A percentile compares a stretch with the other conserved stretches of the same genome.
phyloP scores from a whole-genome alignment of 2,329 filamentous ascomycete species.

The Ciborinia camelliae region DNA sequence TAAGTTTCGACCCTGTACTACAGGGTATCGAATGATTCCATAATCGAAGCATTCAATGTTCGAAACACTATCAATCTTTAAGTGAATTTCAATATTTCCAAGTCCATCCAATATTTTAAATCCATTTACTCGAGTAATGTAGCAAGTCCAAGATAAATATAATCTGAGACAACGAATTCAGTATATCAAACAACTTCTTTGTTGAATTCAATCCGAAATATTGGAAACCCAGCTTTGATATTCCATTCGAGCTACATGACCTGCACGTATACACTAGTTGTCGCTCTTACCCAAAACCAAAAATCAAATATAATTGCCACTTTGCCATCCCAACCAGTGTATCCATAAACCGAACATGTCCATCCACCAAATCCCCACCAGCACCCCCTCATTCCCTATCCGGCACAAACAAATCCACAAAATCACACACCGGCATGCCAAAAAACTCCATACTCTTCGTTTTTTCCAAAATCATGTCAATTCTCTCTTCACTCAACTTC shows the following conservation, averaged over 20 bases:
- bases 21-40: too few relatives aligned
- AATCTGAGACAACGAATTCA: background rate
- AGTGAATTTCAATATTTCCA: background rate
- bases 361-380: background rate
- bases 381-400: background rate
- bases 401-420: constrained; percentile 19
- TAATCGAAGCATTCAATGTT: too few relatives aligned
- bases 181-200: background rate
- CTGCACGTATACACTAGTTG: background rate
- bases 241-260: background rate
- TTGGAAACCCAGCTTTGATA: background rate
- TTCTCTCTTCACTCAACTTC: constrained; percentile 25
- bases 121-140: too few relatives aligned
- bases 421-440: constrained; percentile 12
- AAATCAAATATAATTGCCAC: background rate
- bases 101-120: background rate
- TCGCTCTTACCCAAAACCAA: background rate
- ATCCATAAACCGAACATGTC: background rate
- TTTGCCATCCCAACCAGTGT: background rate
- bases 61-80: too few relatives aligned
- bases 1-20: too few relatives aligned
- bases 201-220: background rate
- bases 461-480: constrained; percentile 12
- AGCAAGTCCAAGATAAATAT: background rate
- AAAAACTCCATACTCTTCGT: constrained; percentile 21